These are phyloP conservation scores for Sanguinoderma infundibulare DNA, from an alignment of 1,284 basidiomycete species.

Conservation along the genomic window DNA sequence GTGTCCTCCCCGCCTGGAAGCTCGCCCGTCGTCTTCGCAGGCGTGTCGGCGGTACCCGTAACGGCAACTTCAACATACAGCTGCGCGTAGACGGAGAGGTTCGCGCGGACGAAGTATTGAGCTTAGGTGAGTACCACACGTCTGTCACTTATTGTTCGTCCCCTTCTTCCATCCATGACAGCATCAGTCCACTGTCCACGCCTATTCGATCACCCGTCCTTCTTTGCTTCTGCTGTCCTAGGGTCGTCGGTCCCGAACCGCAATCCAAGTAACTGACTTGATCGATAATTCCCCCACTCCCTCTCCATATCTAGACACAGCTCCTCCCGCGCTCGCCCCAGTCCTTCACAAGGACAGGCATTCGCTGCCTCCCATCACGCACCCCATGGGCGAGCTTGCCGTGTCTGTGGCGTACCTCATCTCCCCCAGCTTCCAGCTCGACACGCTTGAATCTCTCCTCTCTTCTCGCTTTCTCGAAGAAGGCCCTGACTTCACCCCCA, in stretches of 20 bases:
- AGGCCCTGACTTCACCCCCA: conserved; percentile 65
- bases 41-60: conserved; percentile 43
- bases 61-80: conserved; percentile 55
- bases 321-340: conserved; percentile 43
- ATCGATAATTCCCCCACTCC: neutral
- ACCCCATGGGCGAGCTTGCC: conserved; percentile 67
- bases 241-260: conserved; percentile 12
- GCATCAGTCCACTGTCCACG: conserved; percentile 2
- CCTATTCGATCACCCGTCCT: neutral
- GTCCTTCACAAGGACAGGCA: conserved; percentile 56
- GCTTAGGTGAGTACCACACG: conserved; percentile 40
- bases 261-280: conserved; percentile 27
- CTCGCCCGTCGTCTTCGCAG: conserved; percentile 64
- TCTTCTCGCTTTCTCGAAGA: conserved; percentile 71
- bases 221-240: conserved; percentile 13
- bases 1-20: conserved; percentile 76
- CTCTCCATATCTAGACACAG: conserved; percentile 37
- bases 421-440: conserved; percentile 69
- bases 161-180: conserved; percentile 7
- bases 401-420: conserved; percentile 68
- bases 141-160: conserved; percentile 26
- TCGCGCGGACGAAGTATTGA: conserved; percentile 39
- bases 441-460: conserved; percentile 73
- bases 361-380: conserved; percentile 64
- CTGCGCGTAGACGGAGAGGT: conserved; percentile 49